phyloP scores from a whole-genome alignment of 2,329 filamentous ascomycete species.

The Fusarium graminum region DNA sequence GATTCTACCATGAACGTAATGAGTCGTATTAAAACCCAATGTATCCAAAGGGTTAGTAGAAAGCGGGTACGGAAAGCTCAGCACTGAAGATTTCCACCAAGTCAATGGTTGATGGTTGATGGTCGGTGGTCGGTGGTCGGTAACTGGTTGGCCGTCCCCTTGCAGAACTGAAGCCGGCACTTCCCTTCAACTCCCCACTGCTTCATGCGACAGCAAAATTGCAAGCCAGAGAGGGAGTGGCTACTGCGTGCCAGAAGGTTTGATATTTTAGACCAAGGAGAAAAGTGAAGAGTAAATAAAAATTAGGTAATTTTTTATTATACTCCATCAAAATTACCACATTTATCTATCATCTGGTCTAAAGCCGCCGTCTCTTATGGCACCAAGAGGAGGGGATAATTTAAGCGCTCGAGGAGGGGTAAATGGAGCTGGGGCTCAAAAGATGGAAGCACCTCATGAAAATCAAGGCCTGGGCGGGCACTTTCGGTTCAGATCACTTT shows the following conservation, averaged over 20 bases:
- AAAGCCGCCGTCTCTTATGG: too few species aligned
- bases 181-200: conserved; percentile 24
- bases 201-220: conserved; percentile 10
- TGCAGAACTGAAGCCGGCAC: conserved; percentile 29
- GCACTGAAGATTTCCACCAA: conserved; percentile 1
- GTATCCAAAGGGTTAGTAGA: conserved; percentile 12
- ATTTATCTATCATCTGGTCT: too few species aligned
- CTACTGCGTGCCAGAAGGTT: too few species aligned
- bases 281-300: too few species aligned
- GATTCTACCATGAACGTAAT: conserved; percentile 12
- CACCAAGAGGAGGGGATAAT: background rate
- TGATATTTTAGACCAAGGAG: too few species aligned
- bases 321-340: too few species aligned
- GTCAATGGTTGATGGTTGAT: conserved; percentile 7
- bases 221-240: conserved; percentile 11
- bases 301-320: too few species aligned
- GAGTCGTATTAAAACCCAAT: conserved; percentile 25
- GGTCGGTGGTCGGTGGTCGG: background rate
- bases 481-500: background rate
- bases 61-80: conserved; percentile 24
- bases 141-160: background rate
- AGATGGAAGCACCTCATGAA: conserved; percentile 6
- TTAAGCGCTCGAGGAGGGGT: conserved; percentile 29
- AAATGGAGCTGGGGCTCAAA: conserved; percentile 10
- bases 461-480: background rate